A percentile compares a stretch with the other conserved stretches of the same genome.
Evolutionary conservation across 345 rosid genomes (phyloP).

Genomic region (Eucalyptus cloeziana): DNA sequence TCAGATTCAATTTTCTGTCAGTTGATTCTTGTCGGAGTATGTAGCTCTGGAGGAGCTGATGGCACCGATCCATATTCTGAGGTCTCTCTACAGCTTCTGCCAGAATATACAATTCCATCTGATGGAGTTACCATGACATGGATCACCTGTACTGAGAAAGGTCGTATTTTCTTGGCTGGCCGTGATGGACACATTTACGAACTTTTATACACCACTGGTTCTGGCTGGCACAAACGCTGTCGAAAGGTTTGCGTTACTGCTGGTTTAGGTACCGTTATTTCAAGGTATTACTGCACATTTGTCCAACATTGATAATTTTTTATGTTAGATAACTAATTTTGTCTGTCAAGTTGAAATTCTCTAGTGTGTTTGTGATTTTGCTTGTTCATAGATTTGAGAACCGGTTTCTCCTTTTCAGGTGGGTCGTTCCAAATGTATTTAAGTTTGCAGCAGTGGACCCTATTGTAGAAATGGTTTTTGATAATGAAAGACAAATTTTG

Average conservation of each 20-base stretch:
- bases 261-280: slow-evolving; percentile 88
- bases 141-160: slow-evolving; percentile 66
- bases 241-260: slow-evolving; percentile 94
- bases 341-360: neutral
- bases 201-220: slow-evolving; percentile 69
- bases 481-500: slow-evolving; percentile 86
- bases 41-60: slow-evolving; percentile 78
- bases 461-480: slow-evolving; percentile 84
- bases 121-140: slow-evolving; percentile 97
- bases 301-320: neutral
- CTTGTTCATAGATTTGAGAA: neutral
- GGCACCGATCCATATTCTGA: slow-evolving; percentile 91
- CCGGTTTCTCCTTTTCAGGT: slow-evolving; percentile 38
- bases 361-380: neutral
- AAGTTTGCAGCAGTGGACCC: slow-evolving; percentile 95
- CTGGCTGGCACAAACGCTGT: slow-evolving; percentile 87
- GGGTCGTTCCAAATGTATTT: slow-evolving; percentile 91
- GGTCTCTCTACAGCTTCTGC: slow-evolving; percentile 79
- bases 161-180: slow-evolving; percentile 89
- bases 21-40: slow-evolving; percentile 94
- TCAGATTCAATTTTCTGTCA: slow-evolving; percentile 14
- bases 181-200: slow-evolving; percentile 95
- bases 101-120: slow-evolving; percentile 78
- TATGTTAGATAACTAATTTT: neutral
- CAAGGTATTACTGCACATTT: slow-evolving; percentile 39